Evolutionary conservation across 345 rosid species (phyloP).

Genomic region (Firmiana major): DNA sequence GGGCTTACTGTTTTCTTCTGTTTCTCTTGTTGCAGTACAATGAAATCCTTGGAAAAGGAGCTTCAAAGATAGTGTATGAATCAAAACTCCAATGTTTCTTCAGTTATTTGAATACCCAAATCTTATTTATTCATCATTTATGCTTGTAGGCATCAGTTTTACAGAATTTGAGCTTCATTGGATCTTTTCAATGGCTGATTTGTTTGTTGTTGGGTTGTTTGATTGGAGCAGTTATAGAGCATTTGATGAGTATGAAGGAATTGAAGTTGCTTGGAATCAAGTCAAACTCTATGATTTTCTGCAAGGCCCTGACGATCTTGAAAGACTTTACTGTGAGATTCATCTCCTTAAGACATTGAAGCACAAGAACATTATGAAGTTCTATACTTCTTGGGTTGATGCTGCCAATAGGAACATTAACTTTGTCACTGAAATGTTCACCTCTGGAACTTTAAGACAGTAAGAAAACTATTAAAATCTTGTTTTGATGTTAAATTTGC

Average conservation of each 20-base stretch:
- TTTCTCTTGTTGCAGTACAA: conserved; percentile 51
- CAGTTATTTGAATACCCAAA: conserved; percentile 16
- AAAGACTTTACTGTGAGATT: conserved; percentile 90
- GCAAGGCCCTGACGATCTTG: conserved; percentile 90
- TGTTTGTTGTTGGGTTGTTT: conserved; percentile 15
- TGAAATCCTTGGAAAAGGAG: conserved; percentile 95
- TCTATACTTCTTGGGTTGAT: conserved; percentile 92
- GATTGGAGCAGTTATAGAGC: conserved; percentile 71
- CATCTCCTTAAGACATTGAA: conserved; percentile 91
- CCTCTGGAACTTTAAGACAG: conserved; percentile 94
- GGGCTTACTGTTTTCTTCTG: background rate
- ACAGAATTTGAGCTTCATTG: conserved; percentile 15
- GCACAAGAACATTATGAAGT: conserved; percentile 87
- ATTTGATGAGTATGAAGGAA: conserved; percentile 89
- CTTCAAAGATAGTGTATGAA: conserved; percentile 94
- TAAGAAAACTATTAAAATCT: conserved; percentile 33
- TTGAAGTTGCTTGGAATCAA: conserved; percentile 99
- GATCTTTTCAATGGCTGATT: conserved; percentile 20
- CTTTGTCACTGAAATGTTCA: conserved; percentile 94
- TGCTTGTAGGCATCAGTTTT: too few species aligned
- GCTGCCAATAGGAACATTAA: conserved; percentile 74
- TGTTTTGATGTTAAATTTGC: background rate
- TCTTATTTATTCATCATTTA: conserved; percentile 17
- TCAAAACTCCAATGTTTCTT: conserved; percentile 10
- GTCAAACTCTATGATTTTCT: conserved; percentile 91